Percentiles rank a stretch among this genome's conserved stretches.
phyloP scores from a whole-genome alignment of 345 rosid species.

The Fremontodendron californicum region DNA sequence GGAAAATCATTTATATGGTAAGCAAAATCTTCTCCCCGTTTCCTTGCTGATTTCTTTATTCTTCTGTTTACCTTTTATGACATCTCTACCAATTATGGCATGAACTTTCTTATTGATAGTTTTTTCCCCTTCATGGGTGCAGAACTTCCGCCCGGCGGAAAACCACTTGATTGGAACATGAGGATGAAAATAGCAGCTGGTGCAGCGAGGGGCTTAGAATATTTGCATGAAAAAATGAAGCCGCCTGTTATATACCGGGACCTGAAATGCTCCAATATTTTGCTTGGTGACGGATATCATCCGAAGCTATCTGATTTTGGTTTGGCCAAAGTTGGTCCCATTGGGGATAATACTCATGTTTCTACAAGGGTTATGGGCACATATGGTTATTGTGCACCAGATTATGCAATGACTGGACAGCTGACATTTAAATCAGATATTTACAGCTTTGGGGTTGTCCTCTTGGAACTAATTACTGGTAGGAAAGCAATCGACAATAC shows the following conservation, averaged over 20 bases:
- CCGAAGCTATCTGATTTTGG: constrained; percentile 92
- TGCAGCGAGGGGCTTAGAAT: constrained; percentile 81
- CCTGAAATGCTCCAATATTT: constrained; percentile 80
- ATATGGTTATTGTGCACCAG: constrained; percentile 93
- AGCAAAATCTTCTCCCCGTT: neutral
- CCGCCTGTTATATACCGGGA: constrained; percentile 91
- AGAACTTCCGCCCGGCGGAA: constrained; percentile 49
- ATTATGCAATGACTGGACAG: constrained; percentile 95
- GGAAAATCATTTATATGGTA: constrained; percentile 82
- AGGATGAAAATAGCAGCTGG: constrained; percentile 92
- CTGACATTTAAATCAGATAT: constrained; percentile 85
- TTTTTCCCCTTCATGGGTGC: constrained; percentile 9
- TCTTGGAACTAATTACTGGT: constrained; percentile 83
- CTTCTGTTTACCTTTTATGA: neutral
- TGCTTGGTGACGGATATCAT: constrained; percentile 69
- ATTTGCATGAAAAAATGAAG: constrained; percentile 69
- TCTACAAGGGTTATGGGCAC: constrained; percentile 98
- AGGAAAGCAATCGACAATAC: constrained; percentile 70
- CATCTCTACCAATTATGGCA: neutral
- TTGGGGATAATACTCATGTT: constrained; percentile 85
- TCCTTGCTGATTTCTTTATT: constrained; percentile 1
- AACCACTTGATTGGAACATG: constrained; percentile 71
- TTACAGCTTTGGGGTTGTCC: constrained; percentile 91
- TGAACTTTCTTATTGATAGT: neutral
- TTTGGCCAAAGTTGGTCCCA: constrained; percentile 92